Conservation (phyloP, 108 stramenopile genomes). For the Mediolabrus comicus region DNA sequence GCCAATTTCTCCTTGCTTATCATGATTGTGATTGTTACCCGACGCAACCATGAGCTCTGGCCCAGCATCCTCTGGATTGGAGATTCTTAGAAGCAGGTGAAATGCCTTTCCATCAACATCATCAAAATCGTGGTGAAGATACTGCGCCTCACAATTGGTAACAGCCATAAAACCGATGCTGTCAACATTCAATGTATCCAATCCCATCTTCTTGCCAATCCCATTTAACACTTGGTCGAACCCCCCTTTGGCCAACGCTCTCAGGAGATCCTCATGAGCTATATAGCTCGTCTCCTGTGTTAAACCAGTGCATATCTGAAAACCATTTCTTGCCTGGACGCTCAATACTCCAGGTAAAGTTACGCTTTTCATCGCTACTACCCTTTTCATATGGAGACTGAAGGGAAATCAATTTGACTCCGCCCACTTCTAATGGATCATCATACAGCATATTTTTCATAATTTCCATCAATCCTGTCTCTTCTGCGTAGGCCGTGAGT, state of each 20-base stretch:
- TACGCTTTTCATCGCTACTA: slow-evolving; percentile 3
- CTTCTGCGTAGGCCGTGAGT: slow-evolving; percentile 28
- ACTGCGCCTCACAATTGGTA: slow-evolving; percentile 3
- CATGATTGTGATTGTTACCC: too few species aligned
- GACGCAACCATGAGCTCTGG: slow-evolving; percentile 38
- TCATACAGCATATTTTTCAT: slow-evolving; percentile 45
- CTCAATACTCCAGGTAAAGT: slow-evolving; percentile 49
- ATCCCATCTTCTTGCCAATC: slow-evolving; percentile 34
- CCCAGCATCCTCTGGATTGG: slow-evolving; percentile 21
- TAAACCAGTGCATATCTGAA: slow-evolving; percentile 73
- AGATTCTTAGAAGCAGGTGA: slow-evolving; percentile 48
- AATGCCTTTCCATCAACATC: slow-evolving; percentile 32
- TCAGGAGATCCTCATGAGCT: slow-evolving; percentile 26
- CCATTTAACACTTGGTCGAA: slow-evolving; percentile 49
- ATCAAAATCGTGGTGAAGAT: slow-evolving; percentile 37
- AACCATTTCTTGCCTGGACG: slow-evolving; percentile 54
- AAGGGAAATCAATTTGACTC: slow-evolving; percentile 28
- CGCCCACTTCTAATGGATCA: slow-evolving; percentile 35
- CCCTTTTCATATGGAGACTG: slow-evolving; percentile 24
- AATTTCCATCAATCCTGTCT: slow-evolving; percentile 42
- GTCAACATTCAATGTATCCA: slow-evolving; percentile 34
- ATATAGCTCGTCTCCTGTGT: slow-evolving; percentile 36
- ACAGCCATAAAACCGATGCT: slow-evolving; percentile 45
- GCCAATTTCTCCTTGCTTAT: slow-evolving; percentile 33
- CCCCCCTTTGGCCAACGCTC: slow-evolving; percentile 33